phyloP scores from a whole-genome alignment of 306 rosid species.

The Astragalus glycyphyllos region DNA sequence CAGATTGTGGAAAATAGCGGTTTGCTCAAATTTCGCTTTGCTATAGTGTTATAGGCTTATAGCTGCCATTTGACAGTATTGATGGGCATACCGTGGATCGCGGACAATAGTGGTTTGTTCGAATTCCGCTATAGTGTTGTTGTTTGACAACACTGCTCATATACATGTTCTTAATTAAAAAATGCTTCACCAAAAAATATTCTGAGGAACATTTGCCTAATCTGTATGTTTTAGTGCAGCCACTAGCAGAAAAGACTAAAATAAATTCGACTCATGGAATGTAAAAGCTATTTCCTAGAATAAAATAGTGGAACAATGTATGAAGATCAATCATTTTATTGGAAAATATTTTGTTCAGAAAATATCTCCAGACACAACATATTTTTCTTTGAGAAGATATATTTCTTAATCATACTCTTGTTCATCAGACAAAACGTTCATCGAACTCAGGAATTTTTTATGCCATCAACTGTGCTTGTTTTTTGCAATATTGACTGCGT shows the following conservation, averaged over 20 bases:
- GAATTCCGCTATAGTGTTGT: too few relatives aligned
- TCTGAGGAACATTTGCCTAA: not conserved
- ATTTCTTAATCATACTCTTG: constrained; percentile 17
- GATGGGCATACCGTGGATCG: too few relatives aligned
- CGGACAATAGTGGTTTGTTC: too few relatives aligned
- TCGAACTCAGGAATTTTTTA: not conserved
- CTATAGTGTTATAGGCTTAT: too few relatives aligned
- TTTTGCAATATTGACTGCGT: not conserved
- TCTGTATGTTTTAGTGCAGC: not conserved
- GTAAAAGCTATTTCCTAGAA: constrained; percentile 8
- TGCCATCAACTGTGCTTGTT: constrained; percentile 16
- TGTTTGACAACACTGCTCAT: too few relatives aligned
- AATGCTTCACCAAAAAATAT: not conserved
- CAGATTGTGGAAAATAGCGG: too few relatives aligned
- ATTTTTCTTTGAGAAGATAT: not conserved
- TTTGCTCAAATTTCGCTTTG: too few relatives aligned
- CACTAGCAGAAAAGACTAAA: not conserved
- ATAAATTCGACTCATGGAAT: constrained; percentile 4
- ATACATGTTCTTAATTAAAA: not conserved
- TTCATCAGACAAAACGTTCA: constrained; percentile 29
- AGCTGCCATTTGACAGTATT: too few relatives aligned
- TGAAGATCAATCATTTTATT: constrained; percentile 10
- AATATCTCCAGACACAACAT: constrained; percentile 2
- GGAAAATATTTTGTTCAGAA: constrained; percentile 5
- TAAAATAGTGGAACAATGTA: constrained; percentile 7